Percentiles rank a stretch among this genome's conserved stretches.
Conservation (phyloP, 2,329 filamentous ascomycete genomes). For the Apiospora sp. region DNA sequence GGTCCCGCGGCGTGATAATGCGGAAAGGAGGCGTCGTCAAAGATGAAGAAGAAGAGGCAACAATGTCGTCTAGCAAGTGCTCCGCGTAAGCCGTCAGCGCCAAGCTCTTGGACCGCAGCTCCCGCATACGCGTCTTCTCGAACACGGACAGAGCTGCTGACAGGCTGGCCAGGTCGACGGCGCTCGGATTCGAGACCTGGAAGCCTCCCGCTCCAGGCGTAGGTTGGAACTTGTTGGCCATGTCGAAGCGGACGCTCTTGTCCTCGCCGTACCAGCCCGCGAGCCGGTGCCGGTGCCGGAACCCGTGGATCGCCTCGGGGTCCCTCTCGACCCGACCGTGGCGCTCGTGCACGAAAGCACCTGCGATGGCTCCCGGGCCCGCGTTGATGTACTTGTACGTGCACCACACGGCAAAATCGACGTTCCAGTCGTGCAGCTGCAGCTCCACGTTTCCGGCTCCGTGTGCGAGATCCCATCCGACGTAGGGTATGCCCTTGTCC, state of each 20-base stretch:
- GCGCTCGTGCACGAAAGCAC: conserved; percentile 79
- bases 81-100: conserved; percentile 81
- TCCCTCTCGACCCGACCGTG: conserved; percentile 67
- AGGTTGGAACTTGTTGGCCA: conserved; percentile 83
- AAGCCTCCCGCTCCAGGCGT: conserved; percentile 81
- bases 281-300: conserved; percentile 70
- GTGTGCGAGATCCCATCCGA: conserved; percentile 91
- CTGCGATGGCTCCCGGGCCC: conserved; percentile 82
- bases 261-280: conserved; percentile 90
- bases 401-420: conserved; percentile 93
- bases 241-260: conserved; percentile 78
- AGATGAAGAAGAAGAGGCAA: conserved; percentile 42
- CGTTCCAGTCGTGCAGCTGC: conserved; percentile 84
- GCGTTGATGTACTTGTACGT: conserved; percentile 95
- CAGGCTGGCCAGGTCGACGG: conserved; percentile 79
- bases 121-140: conserved; percentile 72
- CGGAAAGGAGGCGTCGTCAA: conserved; percentile 53
- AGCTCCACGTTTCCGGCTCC: conserved; percentile 85
- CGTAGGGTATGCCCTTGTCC: conserved; percentile 67
- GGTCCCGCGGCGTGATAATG: conserved; percentile 75
- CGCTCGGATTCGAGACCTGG: conserved; percentile 85
- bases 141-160: conserved; percentile 78
- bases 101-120: conserved; percentile 75
- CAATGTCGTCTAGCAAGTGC: conserved; percentile 62
- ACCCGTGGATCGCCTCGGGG: conserved; percentile 43